Percentiles rank a stretch among this genome's conserved stretches.
Conservation (phyloP, 495 filamentous ascomycete species). For the Talaromyces adpressus region DNA sequence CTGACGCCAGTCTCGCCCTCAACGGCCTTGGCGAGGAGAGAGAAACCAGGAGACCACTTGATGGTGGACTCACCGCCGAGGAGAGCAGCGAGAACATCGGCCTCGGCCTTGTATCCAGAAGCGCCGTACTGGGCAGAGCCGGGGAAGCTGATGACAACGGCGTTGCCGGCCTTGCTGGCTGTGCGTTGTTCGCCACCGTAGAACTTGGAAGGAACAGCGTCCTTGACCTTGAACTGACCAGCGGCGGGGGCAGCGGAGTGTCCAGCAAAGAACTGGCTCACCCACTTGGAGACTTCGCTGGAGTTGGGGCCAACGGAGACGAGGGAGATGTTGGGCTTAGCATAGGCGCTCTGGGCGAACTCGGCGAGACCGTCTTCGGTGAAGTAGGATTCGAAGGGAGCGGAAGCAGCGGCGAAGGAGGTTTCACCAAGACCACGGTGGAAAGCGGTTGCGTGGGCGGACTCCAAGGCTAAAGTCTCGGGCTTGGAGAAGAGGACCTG, state of each 20-base stretch:
- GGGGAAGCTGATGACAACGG: conserved; percentile 85
- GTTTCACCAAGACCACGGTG: conserved; percentile 82
- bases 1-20: conserved; percentile 56
- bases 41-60: conserved; percentile 95
- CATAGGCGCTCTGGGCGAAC: conserved; percentile 71
- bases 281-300: conserved; percentile 78
- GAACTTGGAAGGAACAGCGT: conserved; percentile 64
- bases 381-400: conserved; percentile 70
- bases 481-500: conserved; percentile 58
- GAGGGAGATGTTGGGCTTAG: conserved; percentile 83
- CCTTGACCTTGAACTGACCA: conserved; percentile 30
- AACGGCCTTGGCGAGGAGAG: conserved; percentile 72
- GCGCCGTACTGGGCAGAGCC: conserved; percentile 69
- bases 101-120: conserved; percentile 78
- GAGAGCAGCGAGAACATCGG: conserved; percentile 78
- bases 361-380: conserved; percentile 58
- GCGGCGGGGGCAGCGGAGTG: conserved; percentile 31
- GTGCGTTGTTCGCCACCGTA: conserved; percentile 92
- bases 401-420: conserved; percentile 60
- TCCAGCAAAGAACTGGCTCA: conserved; percentile 74
- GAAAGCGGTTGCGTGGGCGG: conserved; percentile 84
- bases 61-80: conserved; percentile 85
- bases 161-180: conserved; percentile 61
- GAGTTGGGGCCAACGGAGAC: conserved; percentile 82
- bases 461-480: conserved; percentile 69